phyloP scores from a whole-genome alignment of 2,329 filamentous ascomycete species.

The Cytospora schulzeri region DNA sequence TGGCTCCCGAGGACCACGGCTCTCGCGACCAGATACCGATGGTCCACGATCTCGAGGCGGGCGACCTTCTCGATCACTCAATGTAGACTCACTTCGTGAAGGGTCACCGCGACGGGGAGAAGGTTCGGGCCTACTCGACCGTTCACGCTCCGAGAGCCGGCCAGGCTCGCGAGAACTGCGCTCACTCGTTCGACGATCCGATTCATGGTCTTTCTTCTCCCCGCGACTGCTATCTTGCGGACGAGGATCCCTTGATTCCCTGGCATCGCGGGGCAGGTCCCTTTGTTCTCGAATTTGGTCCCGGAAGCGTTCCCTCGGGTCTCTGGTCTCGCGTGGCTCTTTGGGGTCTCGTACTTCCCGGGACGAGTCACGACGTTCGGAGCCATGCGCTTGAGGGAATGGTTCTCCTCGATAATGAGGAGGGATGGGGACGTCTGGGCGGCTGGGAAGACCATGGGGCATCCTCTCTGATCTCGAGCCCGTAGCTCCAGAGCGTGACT shows the following conservation, averaged over 20 bases:
- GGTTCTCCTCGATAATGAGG: conserved; percentile 51
- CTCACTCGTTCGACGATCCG: conserved; percentile 49
- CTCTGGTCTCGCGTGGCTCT: conserved; percentile 43
- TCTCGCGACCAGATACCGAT: conserved; percentile 30
- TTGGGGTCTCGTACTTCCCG: conserved; percentile 43
- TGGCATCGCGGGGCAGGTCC: conserved; percentile 35
- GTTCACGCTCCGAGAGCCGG: conserved; percentile 44
- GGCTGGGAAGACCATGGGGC: conserved; percentile 49
- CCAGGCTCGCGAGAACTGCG: conserved; percentile 38
- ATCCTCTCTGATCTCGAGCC: conserved; percentile 30
- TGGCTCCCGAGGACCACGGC: conserved; percentile 32
- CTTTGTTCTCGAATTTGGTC: conserved; percentile 26
- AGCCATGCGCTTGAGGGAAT: conserved; percentile 43
- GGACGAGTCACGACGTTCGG: conserved; percentile 33
- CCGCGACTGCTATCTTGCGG: conserved; percentile 24
- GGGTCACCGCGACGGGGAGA: conserved; percentile 38
- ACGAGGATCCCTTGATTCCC: conserved; percentile 34
- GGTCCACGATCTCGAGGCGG: conserved; percentile 43
- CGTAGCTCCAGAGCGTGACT: conserved; percentile 34
- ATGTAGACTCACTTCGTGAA: conserved; percentile 35
- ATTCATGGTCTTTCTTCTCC: conserved; percentile 43
- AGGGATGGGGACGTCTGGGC: conserved; percentile 60
- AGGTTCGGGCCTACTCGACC: conserved; percentile 34
- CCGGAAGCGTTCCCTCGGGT: conserved; percentile 39
- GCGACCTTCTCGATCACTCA: conserved; percentile 37